Evolutionary conservation across 1,284 basidiomycete genomes (phyloP), one percentile per base, ranked within the genome.

Genomic region (Calocybe gambosa): DNA sequence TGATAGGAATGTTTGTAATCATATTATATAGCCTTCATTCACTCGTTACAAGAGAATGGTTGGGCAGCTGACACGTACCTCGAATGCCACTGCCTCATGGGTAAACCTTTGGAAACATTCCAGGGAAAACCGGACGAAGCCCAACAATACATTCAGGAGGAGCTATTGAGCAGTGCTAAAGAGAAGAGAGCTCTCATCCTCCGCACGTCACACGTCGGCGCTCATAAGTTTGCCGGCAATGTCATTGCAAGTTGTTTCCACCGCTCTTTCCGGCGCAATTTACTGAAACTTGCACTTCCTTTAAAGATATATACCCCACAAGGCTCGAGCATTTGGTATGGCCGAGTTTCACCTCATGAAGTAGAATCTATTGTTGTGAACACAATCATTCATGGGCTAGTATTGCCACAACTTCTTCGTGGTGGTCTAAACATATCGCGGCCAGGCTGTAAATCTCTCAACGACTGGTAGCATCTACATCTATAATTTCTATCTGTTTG

Each of bases 181-280:
- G 71, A 67, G 50, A 75, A 65, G 59, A 71, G 68, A 50, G 89
- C 83, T 7, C 83, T 94, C 38, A 82, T 97, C 49, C 71, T 96
- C 58, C 82, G 80, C 59, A 87, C 83, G 52, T 93, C 89, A 21
- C 94, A 96, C 65, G 75, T 93, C 39, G 92, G 93, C 39, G 93
- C 92, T 1, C 93, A 96, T 69, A 85, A 85, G 54, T 96, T 85
- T 62, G 85, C 89, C 15, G 94, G 94, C 20, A 94, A 95, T 59
- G 86, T 91, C 57, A 84, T 94, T 49, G 90, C 93, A 60, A 61
- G 86, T 70, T 38, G 7, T 9, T 25, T 5, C 26, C 23, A 31
- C 4, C 16, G 9, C 16, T 28, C 1, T 18, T 5, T 8, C 6
- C 15, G 31, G 2, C n/a, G 31, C 13, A 29, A 29, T 3, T 12